Conservation (phyloP, 2,329 filamentous ascomycete species). For the Curvularia lunata region DNA sequence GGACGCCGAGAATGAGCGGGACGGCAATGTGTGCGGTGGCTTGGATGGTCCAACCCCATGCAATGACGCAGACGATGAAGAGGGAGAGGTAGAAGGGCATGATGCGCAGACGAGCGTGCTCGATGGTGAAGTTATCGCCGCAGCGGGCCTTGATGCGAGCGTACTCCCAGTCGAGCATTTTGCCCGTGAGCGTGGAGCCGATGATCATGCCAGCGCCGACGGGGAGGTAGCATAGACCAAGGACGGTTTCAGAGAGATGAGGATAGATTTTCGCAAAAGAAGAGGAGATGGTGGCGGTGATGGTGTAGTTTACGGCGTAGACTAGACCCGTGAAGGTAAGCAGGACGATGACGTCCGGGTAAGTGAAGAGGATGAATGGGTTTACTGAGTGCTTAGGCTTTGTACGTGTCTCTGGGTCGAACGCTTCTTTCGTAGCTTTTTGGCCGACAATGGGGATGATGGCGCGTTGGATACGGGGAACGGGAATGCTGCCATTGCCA, state of each 20-base stretch:
- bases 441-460: conserved; percentile 34
- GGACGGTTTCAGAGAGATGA: conserved; percentile 30
- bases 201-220: conserved; percentile 63
- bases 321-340: conserved; percentile 45
- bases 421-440: conserved; percentile 20
- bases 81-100: conserved; percentile 36
- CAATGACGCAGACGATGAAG: conserved; percentile 36
- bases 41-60: conserved; percentile 37
- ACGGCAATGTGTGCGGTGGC: conserved; percentile 31
- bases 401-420: conserved; percentile 21
- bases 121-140: conserved; percentile 34
- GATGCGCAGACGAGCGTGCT: conserved; percentile 36
- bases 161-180: conserved; percentile 61
- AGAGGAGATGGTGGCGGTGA: conserved; percentile 40
- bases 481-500: conserved; percentile 45
- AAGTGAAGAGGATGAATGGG: conserved; percentile 36
- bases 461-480: conserved; percentile 29
- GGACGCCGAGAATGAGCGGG: conserved; percentile 28
- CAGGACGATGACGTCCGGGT: conserved; percentile 52
- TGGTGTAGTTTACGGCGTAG: conserved; percentile 42
- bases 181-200: conserved; percentile 60
- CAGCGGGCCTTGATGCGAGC: conserved; percentile 40
- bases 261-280: conserved; percentile 35
- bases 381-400: conserved; percentile 35
- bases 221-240: conserved; percentile 56